phyloP scores from a whole-genome alignment of 2,329 filamentous ascomycete genomes.

The Fusarium sp. region DNA sequence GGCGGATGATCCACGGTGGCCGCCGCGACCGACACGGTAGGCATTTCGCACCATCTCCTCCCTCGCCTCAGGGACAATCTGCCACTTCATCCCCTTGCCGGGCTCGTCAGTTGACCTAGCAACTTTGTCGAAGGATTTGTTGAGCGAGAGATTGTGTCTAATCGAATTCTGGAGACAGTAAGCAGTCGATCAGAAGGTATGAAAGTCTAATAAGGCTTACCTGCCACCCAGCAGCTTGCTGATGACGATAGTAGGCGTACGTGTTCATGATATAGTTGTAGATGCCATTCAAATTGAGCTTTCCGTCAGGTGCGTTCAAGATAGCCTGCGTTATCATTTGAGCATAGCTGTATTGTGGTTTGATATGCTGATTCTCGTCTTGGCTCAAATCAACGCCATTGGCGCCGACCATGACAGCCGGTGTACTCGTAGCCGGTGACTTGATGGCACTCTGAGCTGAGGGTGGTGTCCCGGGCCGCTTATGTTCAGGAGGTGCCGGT shows the following conservation, averaged over 20 bases:
- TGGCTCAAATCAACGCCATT: slow-evolving; percentile 79
- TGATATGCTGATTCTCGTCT: slow-evolving; percentile 88
- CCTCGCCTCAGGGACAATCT: slow-evolving; percentile 83
- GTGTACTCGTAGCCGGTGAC: slow-evolving; percentile 51
- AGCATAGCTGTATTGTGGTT: slow-evolving; percentile 95
- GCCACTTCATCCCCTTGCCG: slow-evolving; percentile 99
- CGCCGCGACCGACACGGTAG: slow-evolving; percentile 69
- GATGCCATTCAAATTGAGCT: slow-evolving; percentile 90
- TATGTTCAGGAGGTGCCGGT: slow-evolving; percentile 69
- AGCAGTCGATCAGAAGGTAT: slow-evolving; percentile 9
- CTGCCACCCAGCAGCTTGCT: slow-evolving; percentile 86
- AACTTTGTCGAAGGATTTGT: slow-evolving; percentile 94
- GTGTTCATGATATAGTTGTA: slow-evolving; percentile 92
- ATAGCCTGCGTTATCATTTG: slow-evolving; percentile 98
- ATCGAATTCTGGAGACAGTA: slow-evolving; percentile 80
- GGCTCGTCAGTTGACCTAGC: slow-evolving; percentile 93
- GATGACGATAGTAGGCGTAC: slow-evolving; percentile 93
- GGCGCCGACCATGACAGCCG: slow-evolving; percentile 53
- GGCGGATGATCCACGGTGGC: slow-evolving; percentile 74
- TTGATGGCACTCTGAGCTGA: slow-evolving; percentile 53
- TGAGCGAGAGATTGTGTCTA: slow-evolving; percentile 93
- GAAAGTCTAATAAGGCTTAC: slow-evolving; percentile 57
- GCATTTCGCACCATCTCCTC: slow-evolving; percentile 88
- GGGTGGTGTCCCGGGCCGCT: slow-evolving; percentile 70
- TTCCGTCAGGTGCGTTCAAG: slow-evolving; percentile 84